Base-by-base conservation (phyloP, 371 early-diverging fungal species). In the Saksenaea oblongispora region DNA sequence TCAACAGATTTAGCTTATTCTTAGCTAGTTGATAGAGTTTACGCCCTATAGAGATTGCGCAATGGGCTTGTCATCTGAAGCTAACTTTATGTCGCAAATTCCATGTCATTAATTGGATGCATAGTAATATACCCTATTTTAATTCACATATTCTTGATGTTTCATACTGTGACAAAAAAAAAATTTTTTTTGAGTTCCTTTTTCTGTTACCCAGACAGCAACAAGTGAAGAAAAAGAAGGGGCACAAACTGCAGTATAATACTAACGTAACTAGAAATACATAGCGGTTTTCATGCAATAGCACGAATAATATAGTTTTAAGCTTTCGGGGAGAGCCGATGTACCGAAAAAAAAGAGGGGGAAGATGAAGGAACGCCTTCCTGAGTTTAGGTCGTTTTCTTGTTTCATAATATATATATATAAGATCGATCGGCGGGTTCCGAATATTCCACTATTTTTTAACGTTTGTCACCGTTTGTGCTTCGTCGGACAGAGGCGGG, bases 381-480 rank as follows among this genome's bases (percentile, higher is more conserved):
- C 51, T 47, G 51, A 47, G 51, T 22, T 47, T 47, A 47, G 51
- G n/a, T 47, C 22, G 17, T 1, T 18, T 47, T 17, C n/a, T 22
- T 17, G 51, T 17, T 47, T 47, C 24, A 22, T 47, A 22, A 41
- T 41, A 41, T 17, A n/a, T 18, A 47, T 18, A 18, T 10, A 47
- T 18, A 47, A 22, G 5, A 47, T 47, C 51, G 51, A 47, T 47
- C 51, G 51, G 51, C 51, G 51, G 51, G 9, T 47, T 47, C 51
- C 22, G n/a, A 47, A 47, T 47, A n/a, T 39, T 39, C 39, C 39
- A 39, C 51, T 22, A 15, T 44, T 17, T 44, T 44, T 44, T 44
- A 44, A 44, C 18, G 44, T 47, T 47, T 47, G 51, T 22, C 22
- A 47, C 51, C 51, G 51, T 47, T 47, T 47, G 51, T 47, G 51